Base-by-base conservation (phyloP, 768 basidiomycete genomes). In the Roridomyces roridus region DNA sequence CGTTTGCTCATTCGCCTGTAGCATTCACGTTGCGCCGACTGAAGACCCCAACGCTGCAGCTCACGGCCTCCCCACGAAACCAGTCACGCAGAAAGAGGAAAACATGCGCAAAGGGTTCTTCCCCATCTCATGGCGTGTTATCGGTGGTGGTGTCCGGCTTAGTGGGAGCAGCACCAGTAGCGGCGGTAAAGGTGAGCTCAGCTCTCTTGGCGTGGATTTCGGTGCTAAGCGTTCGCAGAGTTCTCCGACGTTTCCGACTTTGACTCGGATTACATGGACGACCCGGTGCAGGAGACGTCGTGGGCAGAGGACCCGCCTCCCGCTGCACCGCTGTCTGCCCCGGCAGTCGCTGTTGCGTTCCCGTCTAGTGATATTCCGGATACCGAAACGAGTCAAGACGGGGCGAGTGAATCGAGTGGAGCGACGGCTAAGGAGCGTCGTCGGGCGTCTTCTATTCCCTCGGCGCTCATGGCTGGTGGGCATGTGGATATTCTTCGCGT, bases 101-200 rank as follows among this genome's bases (percentile, higher is more conserved):
- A 73, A 67, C 58, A 70, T 65, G 37, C 70, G 75, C 64, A 84
- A 72, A 59, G 79, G 80, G 55, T 87, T 76, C 68, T 86, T 83
- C 62, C 88, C 88, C 24, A 78, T 91, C 42, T 78, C 81, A 5
- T 91, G 89, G 89, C 80, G 89, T 39, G 88, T 91, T 12, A 87
- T 91, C 46, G 88, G 89, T 0, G 89, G 89, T 14, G 89, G 89
- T 4, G 89, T 91, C n/a, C 78, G 82, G 70, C 79, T 91, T 77
- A 81, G 79, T 57, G 83, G 43, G 31, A 34, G 31, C 7, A 34
- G 31, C 31, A 34, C 31, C 31, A 34, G 31, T 8, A 34, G 31
- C 34, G 35, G 60, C 34, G 31, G 24, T 8, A 55, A 51, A 42
- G 49, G 52, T 53, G 43, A 34, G n/a, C 26, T 43, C 23, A 18